phyloP scores from a whole-genome alignment of 805 yeast genomes.

The Hanseniaspora valbyensis region DNA sequence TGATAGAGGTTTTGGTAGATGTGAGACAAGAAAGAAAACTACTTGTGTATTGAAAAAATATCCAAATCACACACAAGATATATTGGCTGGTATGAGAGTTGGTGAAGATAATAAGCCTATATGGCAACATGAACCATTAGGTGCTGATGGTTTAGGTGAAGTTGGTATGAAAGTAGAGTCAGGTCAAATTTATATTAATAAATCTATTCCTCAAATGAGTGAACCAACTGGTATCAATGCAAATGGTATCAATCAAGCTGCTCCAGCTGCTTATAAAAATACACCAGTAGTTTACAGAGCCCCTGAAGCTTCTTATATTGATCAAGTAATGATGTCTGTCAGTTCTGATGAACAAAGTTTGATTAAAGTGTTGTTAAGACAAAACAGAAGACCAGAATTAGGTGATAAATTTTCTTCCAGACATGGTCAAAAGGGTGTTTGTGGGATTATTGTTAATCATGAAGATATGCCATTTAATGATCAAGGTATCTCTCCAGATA shows the following conservation, averaged over 20 bases:
- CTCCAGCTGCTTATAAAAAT: slow-evolving; percentile 51
- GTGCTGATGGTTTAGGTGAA: slow-evolving; percentile 93
- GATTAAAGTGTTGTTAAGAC: slow-evolving; percentile 82
- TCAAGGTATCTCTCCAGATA: slow-evolving; percentile 84
- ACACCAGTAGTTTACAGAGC: slow-evolving; percentile 86
- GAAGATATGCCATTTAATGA: slow-evolving; percentile 95
- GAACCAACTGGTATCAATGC: slow-evolving; percentile 16
- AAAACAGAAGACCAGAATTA: slow-evolving; percentile 92
- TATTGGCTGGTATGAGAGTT: slow-evolving; percentile 81
- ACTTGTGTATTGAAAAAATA: slow-evolving; percentile 83
- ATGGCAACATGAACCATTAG: slow-evolving; percentile 74
- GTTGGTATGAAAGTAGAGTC: slow-evolving; percentile 83
- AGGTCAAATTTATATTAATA: slow-evolving; percentile 90
- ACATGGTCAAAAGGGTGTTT: slow-evolving; percentile 98
- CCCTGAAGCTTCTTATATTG: slow-evolving; percentile 91
- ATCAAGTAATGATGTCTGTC: slow-evolving; percentile 94
- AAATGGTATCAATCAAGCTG: slow-evolving; percentile 27
- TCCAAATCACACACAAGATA: slow-evolving; percentile 87
- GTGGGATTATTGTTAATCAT: slow-evolving; percentile 95
- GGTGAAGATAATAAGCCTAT: slow-evolving; percentile 73
- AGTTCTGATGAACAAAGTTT: slow-evolving; percentile 91
- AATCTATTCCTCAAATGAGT: slow-evolving; percentile 56
- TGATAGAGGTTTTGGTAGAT: slow-evolving; percentile 95
- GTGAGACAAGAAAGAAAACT: slow-evolving; percentile 88
- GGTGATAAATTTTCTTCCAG: slow-evolving; percentile 96